Evolutionary conservation across 106 monocot genomes (phyloP).

Genomic region (Narthecium ossifragum): DNA sequence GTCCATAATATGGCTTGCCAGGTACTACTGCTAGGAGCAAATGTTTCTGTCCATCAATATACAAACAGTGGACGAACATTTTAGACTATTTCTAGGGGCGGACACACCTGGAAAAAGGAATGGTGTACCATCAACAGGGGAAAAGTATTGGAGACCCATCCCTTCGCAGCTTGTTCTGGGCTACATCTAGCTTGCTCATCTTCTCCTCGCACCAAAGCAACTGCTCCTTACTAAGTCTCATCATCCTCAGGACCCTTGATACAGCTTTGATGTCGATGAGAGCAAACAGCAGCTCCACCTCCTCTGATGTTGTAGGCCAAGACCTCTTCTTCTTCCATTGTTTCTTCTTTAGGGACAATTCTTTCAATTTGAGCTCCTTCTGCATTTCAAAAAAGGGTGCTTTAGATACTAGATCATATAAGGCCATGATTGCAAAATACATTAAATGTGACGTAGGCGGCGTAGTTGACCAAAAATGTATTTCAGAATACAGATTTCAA

Average conservation of each 20-base stretch:
- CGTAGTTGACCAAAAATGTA: too few relatives aligned
- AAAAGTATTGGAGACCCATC: constrained; percentile 70
- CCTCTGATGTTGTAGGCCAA: constrained; percentile 51
- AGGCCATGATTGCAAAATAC: too few relatives aligned
- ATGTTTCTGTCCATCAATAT: background rate
- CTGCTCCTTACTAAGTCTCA: constrained; percentile 68
- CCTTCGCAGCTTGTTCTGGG: constrained; percentile 40
- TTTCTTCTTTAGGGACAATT: constrained; percentile 56
- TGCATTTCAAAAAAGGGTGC: constrained; percentile 23
- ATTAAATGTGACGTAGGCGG: too few relatives aligned
- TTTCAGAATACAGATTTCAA: too few relatives aligned
- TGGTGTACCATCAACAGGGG: constrained; percentile 40
- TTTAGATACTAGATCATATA: too few relatives aligned
- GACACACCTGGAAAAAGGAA: background rate
- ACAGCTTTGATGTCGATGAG: constrained; percentile 73
- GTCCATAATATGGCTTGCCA: too few relatives aligned
- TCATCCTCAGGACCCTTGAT: constrained; percentile 77
- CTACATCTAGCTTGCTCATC: constrained; percentile 84
- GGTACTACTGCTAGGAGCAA: background rate
- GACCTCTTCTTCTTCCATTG: constrained; percentile 52
- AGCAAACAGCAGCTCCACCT: constrained; percentile 49
- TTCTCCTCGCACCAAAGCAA: constrained; percentile 97
- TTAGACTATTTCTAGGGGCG: background rate
- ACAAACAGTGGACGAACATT: background rate
- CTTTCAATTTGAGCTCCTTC: constrained; percentile 83